Conservation (phyloP, 1,284 basidiomycete genomes). For the Ceratobasidium theobromae region DNA sequence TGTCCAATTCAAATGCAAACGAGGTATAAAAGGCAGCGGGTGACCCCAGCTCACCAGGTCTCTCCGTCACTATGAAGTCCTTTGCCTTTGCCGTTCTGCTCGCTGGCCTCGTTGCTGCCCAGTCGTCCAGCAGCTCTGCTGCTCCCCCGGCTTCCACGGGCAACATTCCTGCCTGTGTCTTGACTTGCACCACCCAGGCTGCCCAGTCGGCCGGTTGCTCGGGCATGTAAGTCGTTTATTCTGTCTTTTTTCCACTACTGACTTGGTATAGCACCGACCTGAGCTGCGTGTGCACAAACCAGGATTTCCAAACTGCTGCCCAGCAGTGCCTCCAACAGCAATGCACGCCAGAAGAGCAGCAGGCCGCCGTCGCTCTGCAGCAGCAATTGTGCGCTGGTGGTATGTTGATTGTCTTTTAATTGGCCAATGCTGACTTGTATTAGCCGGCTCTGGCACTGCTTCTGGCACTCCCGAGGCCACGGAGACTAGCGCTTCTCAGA, state of each 20-base stretch:
- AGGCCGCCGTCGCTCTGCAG: background rate
- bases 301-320: background rate
- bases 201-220: background rate
- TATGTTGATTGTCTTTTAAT: background rate
- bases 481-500: background rate
- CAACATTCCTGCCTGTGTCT: background rate
- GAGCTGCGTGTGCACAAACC: background rate
- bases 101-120: slow-evolving; percentile 17
- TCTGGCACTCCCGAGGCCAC: background rate
- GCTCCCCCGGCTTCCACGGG: background rate
- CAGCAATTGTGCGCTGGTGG: background rate
- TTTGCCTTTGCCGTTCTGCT: slow-evolving; percentile 1
- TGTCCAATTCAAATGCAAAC: background rate
- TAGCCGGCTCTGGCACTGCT: background rate
- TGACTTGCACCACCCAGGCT: slow-evolving; percentile 4
- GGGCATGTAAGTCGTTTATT: background rate
- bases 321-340: background rate
- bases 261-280: background rate
- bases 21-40: background rate
- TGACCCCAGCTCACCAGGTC: background rate
- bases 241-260: background rate
- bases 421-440: background rate
- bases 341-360: background rate
- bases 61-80: slow-evolving; percentile 13
- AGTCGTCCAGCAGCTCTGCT: background rate